These are phyloP conservation scores for Allium fistulosum DNA, from an alignment of 106 monocot genomes.

Conservation along the genomic window DNA sequence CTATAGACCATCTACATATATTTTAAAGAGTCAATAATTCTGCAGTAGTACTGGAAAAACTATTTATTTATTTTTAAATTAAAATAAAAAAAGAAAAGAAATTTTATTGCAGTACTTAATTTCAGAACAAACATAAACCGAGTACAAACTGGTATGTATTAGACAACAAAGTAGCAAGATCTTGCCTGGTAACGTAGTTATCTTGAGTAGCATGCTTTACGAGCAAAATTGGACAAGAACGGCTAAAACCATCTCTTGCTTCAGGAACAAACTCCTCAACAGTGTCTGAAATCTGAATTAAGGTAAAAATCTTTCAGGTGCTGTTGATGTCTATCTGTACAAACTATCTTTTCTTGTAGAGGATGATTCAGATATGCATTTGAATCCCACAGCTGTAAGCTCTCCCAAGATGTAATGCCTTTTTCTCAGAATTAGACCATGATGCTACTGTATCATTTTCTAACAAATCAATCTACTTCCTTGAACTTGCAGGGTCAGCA, in stretches of 20 bases:
- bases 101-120: too few relatives aligned
- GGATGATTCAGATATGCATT: constrained; percentile 48
- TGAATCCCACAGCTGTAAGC: constrained; percentile 58
- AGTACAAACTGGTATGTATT: too few relatives aligned
- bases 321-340: constrained; percentile 46
- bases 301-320: constrained; percentile 50
- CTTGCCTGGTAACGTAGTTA: constrained; percentile 27
- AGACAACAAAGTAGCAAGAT: background rate
- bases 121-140: too few relatives aligned
- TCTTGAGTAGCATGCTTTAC: constrained; percentile 38
- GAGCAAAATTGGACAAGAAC: constrained; percentile 44
- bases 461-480: constrained; percentile 11
- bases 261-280: constrained; percentile 8
- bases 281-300: constrained; percentile 23
- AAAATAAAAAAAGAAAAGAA: too few relatives aligned
- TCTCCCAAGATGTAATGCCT: constrained; percentile 39
- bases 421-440: constrained; percentile 30
- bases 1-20: constrained; percentile 69
- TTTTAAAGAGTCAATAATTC: too few relatives aligned
- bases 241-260: constrained; percentile 20
- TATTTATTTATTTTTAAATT: too few relatives aligned
- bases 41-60: too few relatives aligned
- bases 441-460: constrained; percentile 13
- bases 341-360: constrained; percentile 45
- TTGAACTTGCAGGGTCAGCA: background rate